Percentiles rank a stretch among this genome's conserved stretches.
phyloP scores from a whole-genome alignment of 176 grass and related monocot genomes.

The Ampelocalamus luodianensis region DNA sequence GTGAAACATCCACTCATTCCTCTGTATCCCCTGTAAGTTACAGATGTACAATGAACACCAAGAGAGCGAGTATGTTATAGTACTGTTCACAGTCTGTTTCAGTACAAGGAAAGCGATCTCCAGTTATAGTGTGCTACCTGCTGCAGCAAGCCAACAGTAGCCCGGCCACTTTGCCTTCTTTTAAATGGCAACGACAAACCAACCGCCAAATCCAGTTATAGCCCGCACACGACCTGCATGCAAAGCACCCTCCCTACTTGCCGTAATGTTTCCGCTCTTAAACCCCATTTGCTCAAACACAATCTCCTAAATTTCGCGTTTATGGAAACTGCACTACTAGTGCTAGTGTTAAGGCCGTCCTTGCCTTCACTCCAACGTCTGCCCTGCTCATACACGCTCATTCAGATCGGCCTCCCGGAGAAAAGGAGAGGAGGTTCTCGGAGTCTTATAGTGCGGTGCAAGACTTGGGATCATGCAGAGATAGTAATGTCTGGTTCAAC shows the following conservation, averaged over 20 bases:
- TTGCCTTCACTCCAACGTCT: conserved; percentile 78
- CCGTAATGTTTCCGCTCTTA: conserved; percentile 36
- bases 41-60: not conserved
- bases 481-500: conserved; percentile 39
- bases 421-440: not conserved
- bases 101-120: conserved; percentile 14
- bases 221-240: not conserved
- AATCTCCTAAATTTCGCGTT: conserved; percentile 7
- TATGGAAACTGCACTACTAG: not conserved
- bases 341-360: not conserved
- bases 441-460: conserved; percentile 78
- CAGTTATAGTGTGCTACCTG: conserved; percentile 7
- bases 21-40: not conserved
- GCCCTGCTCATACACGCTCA: not conserved
- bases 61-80: not conserved
- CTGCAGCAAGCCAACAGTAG: conserved; percentile 23
- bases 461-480: conserved; percentile 53
- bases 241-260: not conserved
- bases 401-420: not conserved
- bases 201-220: conserved; percentile 32
- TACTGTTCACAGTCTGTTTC: not conserved
- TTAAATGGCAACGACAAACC: not conserved
- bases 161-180: not conserved
- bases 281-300: conserved; percentile 21
- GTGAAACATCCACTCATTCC: not conserved